phyloP scores from a whole-genome alignment of 176 grass and related monocot species.

The Paspalum vaginatum region DNA sequence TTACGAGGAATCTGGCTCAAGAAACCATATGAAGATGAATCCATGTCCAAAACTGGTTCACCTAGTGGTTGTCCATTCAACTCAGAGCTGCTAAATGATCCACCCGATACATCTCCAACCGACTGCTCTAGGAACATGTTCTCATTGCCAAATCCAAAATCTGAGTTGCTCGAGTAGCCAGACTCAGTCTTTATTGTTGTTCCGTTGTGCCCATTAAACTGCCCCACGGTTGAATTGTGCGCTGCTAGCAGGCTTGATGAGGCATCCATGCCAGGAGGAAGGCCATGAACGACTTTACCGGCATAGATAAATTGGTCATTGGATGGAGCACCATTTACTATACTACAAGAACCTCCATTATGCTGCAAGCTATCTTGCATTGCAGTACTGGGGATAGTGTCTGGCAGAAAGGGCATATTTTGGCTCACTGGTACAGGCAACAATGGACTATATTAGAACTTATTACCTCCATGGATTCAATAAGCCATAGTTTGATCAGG shows the following conservation, averaged over 20 bases:
- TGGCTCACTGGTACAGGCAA: slow-evolving; percentile 72
- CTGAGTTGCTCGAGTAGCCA: slow-evolving; percentile 65
- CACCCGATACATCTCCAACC: slow-evolving; percentile 81
- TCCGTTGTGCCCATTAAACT: slow-evolving; percentile 68
- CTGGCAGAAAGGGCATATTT: slow-evolving; percentile 61
- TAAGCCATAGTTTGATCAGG: neutral
- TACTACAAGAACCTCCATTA: slow-evolving; percentile 66
- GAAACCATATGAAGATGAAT: slow-evolving; percentile 77
- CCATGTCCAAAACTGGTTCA: slow-evolving; percentile 72
- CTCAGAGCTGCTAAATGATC: slow-evolving; percentile 84
- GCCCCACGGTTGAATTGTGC: slow-evolving; percentile 57
- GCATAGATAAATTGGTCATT: slow-evolving; percentile 63
- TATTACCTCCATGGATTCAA: neutral
- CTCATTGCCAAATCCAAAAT: slow-evolving; percentile 78
- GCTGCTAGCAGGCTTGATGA: slow-evolving; percentile 58
- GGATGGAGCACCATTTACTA: slow-evolving; percentile 64
- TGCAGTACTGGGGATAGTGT: slow-evolving; percentile 49
- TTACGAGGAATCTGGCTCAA: slow-evolving; percentile 94
- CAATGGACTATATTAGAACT: slow-evolving; percentile 29
- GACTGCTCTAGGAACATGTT: slow-evolving; percentile 75
- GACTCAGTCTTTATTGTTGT: slow-evolving; percentile 78
- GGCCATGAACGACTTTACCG: slow-evolving; percentile 60
- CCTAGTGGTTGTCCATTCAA: slow-evolving; percentile 74
- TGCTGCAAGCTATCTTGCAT: slow-evolving; percentile 66
- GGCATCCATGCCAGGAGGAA: slow-evolving; percentile 59